Evolutionary conservation across 257 asterid species (phyloP).

Genomic region (Penstemon davidsonii): DNA sequence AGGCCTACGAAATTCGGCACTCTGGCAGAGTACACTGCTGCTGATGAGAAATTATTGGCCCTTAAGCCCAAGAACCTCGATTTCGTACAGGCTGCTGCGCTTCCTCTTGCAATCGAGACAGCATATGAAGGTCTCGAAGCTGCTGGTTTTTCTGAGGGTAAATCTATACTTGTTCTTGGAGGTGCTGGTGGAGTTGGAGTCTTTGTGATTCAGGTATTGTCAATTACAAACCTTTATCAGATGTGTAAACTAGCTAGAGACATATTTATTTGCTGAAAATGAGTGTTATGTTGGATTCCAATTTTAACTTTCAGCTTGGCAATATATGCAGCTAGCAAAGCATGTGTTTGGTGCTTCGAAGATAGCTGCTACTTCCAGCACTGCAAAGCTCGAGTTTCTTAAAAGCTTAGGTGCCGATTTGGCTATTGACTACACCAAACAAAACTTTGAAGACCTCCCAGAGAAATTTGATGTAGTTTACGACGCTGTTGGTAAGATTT

Average conservation of each 20-base stretch:
- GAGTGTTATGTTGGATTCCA: background rate
- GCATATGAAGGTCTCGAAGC: conserved; percentile 85
- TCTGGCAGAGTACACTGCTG: conserved; percentile 82
- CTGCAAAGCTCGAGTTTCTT: conserved; percentile 58
- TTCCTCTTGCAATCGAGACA: conserved; percentile 88
- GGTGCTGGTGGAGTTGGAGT: conserved; percentile 99
- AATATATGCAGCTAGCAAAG: conserved; percentile 63
- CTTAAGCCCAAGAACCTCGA: conserved; percentile 70
- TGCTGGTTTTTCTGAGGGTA: conserved; percentile 68
- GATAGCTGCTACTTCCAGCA: conserved; percentile 83
- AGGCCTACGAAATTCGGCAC: conserved; percentile 84
- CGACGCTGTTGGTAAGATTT: conserved; percentile 78
- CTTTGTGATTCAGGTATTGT: conserved; percentile 72
- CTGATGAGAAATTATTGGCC: conserved; percentile 83
- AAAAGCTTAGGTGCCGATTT: conserved; percentile 82
- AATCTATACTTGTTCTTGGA: conserved; percentile 90
- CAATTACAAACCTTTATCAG: no score
- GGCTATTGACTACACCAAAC: conserved; percentile 85
- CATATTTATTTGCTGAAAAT: no score
- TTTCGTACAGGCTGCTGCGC: conserved; percentile 74
- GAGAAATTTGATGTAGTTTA: conserved; percentile 80
- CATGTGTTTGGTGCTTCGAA: conserved; percentile 88
- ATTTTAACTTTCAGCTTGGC: background rate
- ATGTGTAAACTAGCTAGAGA: background rate
- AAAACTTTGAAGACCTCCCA: conserved; percentile 62